Base-by-base conservation (phyloP, 371 early-diverging fungal genomes). In the Massospora cicadina region DNA sequence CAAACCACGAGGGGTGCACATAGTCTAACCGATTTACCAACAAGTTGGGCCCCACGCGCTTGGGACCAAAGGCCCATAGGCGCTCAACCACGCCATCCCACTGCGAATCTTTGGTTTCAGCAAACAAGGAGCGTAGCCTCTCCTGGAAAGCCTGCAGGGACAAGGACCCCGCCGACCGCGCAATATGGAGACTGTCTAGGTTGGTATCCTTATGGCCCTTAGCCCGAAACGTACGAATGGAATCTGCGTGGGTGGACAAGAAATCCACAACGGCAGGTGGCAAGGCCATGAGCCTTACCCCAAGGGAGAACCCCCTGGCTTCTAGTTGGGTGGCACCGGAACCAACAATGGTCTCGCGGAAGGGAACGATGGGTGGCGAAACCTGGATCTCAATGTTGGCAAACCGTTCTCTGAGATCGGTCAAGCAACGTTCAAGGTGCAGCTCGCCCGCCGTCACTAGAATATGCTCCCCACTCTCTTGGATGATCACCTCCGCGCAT, bases 401-500 rank as follows among this genome's bases (percentile, higher is more conserved):
- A 74, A 88, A 98, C 21, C 91, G 79, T 70, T 97, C 98, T 65
- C 85, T 78, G 55, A 98, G 71, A 71, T 98, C 98, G 32, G 87
- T 88, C 64, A 98, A 72, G 69, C 98, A 98, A 26, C 97, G 76
- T 79, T 84, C 95, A 32, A 96, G 71, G 76, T 98, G 98, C 32
- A 98, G 76, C 76, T 98, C 98, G 59, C 98, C 98, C 2, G 97
- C 93, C 2, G 93, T 88, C 33, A 90, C 72, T 55, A 98, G 85
- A 2, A 98, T 91, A 70, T 93, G 91, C 73, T 98, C 98, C 25
- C 98, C 98, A 0, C 93, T 94, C 65, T 89, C 88, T 71, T 95
- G 93, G 1, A 89, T 68, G 65, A 87, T 66, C 5, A 96, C 89
- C 69, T 95, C 88, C 0, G 93, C 98, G 58, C 89, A 84, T 1